Evolutionary conservation across 495 filamentous ascomycete species (phyloP), one percentile per base, ranked within the genome.

Genomic region (Penicillium pulvis): DNA sequence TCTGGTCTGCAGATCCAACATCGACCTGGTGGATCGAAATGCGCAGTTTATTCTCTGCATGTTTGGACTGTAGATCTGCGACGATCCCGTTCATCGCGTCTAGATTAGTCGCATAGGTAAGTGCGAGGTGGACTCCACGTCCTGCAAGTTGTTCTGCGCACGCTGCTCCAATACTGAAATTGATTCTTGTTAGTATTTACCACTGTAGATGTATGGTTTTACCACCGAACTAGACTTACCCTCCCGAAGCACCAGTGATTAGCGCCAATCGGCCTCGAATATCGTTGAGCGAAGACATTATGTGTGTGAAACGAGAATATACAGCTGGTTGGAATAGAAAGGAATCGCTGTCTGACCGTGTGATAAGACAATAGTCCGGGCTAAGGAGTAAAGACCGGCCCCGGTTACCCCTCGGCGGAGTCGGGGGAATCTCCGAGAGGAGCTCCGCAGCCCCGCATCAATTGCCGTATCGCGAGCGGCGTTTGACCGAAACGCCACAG

Each of bases 231-330:
- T 46, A 11, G 19, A 57, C 72, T 61, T 79, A 86, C 85, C 85
- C 85, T 68, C 85, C 85, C 30, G 85, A 87, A 59, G 85, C 85
- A 20, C 85, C 85, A 4, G 85, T 88, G 58, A 88, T 79, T 6
- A 88, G 79, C 57, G 83, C 85, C 17, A 88, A 74, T 45, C 82
- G 81, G 59, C 84, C 85, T 19, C 64, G 70, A 53, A 87, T 75
- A 33, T 81, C 75, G 63, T 87, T 86, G 58, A 81, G 49, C 11
- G 69, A 67, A 6, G 49, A 52, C 69, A 71, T 71, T 51, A 17
- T 60, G 35, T 45, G 47, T 45, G 24, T 45, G 33, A 35, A 30
- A n/a, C 31, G 46, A 49, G 44, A 26, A 14, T 47, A 1, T 5
- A 26, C 43, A 47, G 19, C 26, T 9, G 26, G 14, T 41, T 41